Evolutionary conservation across 441 rosid species (phyloP), one percentile per base, ranked within the genome.

Genomic region (Theobroma grandiflorum): DNA sequence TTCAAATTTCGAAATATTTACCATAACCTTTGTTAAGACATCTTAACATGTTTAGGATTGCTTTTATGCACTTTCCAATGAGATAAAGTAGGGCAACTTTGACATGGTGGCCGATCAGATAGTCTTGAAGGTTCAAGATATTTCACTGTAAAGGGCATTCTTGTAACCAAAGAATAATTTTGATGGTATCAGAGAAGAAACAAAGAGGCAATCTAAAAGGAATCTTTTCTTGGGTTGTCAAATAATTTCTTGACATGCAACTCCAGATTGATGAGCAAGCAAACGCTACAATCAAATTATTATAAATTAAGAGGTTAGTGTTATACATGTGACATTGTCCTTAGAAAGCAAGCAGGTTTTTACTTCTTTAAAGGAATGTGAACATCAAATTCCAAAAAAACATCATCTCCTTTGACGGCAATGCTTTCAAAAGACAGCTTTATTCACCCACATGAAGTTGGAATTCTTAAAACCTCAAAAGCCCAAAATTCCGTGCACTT

Each of bases 381-480:
- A 42, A 79, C 57, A 55, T 43, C 75, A 66, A 80, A 65, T 22
- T 49, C 58, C 11, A 38, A 12, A 37, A 78, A 10, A 38, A 15
- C n/a, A n/a, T 53, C 58, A 71, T 35, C 37, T 4, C n/a, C 18
- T 4, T 62, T 12, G 7, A 18, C 12, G 8, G 7, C 38, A 31
- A n/a, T n/a, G 31, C 31, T 57, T 20, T 57, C 10, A 8, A 8
- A 22, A 1, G 35, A 10, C 6, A 38, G 3, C 45, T 18, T 61
- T 42, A 42, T n/a, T 55, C 20, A 33, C 58, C 59, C 52, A 50
- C 70, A 37, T 37, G 45, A 65, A 65, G 68, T 66, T 40, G 73
- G 58, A 80, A 66, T 72, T 75, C 58, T 80, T 12, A 59, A 59
- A 72, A 83, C 80, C 62, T 82, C 37, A 71, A 77, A 83, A 42